A percentile compares a stretch with the other conserved stretches of the same genome.
These are phyloP conservation scores for Coniochaeta sp. DNA, from an alignment of 2,329 filamentous ascomycete species.

Conservation along the genomic window DNA sequence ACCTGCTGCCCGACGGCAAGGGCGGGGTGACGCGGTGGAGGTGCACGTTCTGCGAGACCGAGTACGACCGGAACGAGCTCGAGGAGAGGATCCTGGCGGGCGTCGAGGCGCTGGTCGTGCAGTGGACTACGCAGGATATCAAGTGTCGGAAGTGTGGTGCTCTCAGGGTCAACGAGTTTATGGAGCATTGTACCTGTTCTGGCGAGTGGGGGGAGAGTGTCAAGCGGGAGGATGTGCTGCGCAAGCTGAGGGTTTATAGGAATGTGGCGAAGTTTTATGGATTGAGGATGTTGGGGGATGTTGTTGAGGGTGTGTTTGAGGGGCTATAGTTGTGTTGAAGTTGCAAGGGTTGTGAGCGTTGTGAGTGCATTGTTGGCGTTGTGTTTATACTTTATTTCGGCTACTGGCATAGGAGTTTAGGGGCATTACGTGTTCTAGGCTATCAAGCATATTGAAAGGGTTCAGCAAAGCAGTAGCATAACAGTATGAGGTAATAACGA, in stretches of 20 bases:
- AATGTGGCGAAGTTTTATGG: conserved; percentile 73
- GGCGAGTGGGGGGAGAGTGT: conserved; percentile 75
- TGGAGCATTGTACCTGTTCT: conserved; percentile 92
- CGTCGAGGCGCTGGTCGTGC: conserved; percentile 65
- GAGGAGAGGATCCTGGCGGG: conserved; percentile 76
- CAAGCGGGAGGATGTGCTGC: conserved; percentile 56
- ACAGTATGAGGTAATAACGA: too few species aligned
- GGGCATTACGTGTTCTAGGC: not conserved
- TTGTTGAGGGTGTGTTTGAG: conserved; percentile 57
- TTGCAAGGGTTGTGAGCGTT: not conserved
- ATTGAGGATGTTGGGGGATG: conserved; percentile 70
- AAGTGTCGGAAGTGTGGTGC: conserved; percentile 68
- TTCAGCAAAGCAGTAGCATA: not conserved
- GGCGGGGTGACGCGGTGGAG: conserved; percentile 47
- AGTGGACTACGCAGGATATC: conserved; percentile 86
- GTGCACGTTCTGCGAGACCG: conserved; percentile 67
- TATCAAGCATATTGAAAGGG: too few species aligned
- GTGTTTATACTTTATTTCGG: not conserved
- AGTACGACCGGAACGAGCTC: conserved; percentile 70
- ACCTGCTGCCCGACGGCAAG: conserved; percentile 50
- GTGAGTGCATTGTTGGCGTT: not conserved
- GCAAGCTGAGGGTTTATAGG: conserved; percentile 59
- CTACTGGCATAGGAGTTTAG: not conserved
- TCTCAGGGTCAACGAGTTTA: conserved; percentile 81
- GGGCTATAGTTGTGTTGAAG: conserved; percentile 29